A percentile compares a stretch with the other conserved stretches of the same genome.
These are phyloP conservation scores for Canna indica DNA, from an alignment of 176 grass and related monocot species.

Conservation along the genomic window DNA sequence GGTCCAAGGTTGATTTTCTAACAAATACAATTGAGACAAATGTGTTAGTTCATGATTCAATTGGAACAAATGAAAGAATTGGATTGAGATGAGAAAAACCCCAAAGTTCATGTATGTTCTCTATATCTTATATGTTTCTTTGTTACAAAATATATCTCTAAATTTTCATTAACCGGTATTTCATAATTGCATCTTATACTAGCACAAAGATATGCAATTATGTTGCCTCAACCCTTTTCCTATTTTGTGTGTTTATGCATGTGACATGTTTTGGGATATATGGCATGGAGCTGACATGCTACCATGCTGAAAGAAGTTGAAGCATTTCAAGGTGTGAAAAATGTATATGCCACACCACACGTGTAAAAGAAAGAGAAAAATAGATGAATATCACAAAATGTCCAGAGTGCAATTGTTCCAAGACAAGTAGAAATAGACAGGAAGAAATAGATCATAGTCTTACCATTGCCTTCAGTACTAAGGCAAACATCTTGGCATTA, in stretches of 20 bases:
- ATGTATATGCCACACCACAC: not conserved
- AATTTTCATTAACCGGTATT: not conserved
- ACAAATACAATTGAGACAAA: no score
- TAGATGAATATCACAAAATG: not conserved
- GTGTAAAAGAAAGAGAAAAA: not conserved
- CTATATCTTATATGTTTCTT: not conserved
- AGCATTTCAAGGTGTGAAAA: not conserved
- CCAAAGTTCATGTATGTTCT: no score
- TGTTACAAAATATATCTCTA: not conserved
- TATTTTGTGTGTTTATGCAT: not conserved
- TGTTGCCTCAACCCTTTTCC: not conserved
- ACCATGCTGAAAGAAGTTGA: not conserved
- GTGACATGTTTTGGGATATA: not conserved
- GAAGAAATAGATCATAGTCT: not conserved
- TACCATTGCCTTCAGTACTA: conserved; percentile 73
- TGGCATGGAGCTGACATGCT: not conserved
- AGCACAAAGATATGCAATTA: not conserved
- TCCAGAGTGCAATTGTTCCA: not conserved
- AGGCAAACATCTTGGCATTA: conserved; percentile 76
- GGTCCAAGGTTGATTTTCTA: no score
- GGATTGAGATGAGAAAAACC: no score
- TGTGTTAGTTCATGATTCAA: no score
- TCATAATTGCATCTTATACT: not conserved
- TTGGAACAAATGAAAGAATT: no score
- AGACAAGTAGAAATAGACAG: not conserved